Base-by-base conservation (phyloP, 768 basidiomycete genomes). In the Hysterangium stoloniferum region DNA sequence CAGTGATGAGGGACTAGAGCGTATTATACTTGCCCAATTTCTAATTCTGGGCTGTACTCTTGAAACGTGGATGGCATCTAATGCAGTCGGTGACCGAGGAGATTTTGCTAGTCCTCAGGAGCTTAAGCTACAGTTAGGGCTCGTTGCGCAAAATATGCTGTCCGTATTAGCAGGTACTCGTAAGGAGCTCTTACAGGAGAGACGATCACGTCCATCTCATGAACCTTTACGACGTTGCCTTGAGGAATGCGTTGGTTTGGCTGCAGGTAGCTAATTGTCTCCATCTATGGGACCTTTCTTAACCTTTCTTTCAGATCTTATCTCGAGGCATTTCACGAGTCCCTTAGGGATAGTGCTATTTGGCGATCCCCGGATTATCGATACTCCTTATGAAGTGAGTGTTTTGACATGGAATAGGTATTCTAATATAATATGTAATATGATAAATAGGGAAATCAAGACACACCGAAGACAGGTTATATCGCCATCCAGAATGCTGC, bases 21-120 rank as follows among this genome's bases (percentile, higher is more conserved):
- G 71, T 56, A 76, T 70, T 48, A 54, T 80, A 4, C 73, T 82
- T 51, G 63, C 68, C 22, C 69, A 74, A 33, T 59, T 86, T 36
- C 59, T 84, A 9, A 71, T 72, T 33, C 68, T 86, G 27, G 78
- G 75, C 58, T 61, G 70, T 46, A 71, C 72, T 1, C 66, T 85
- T 31, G 82, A 83, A 54, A 62, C 72, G 28, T 87, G 85, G 80
- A 60, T 72, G 29, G 76, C 27, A 5, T 24, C 77, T 45, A 68
- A 66, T n/a, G 66, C 69, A 36, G 66, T 68, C 19, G 55, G 63
- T n/a, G 57, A 54, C 20, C 63, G 71, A 42, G 68, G 68, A 19
- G 72, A 61, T 13, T 60, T 73, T 37, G 64, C 69, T 24, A 67
- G 71, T 11, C 83, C 86, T 0, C 60, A 59, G 4, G 63, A 66